Evolutionary conservation across 768 basidiomycete species (phyloP).

Genomic region (Mycena galopus): DNA sequence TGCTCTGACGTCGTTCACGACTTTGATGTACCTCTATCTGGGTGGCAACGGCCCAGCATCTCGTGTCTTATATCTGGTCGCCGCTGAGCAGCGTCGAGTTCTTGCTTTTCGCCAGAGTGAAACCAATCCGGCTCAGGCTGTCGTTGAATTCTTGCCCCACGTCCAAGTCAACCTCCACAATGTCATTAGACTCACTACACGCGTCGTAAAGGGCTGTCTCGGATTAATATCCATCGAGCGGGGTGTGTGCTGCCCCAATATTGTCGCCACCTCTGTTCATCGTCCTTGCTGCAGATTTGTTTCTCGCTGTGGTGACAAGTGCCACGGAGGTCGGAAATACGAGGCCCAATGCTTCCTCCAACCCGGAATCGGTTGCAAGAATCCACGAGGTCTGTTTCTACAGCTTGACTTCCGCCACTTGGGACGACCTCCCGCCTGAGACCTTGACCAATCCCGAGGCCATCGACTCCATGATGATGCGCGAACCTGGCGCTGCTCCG

Average conservation of each 20-base stretch:
- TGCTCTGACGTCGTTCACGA: background rate
- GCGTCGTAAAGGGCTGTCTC: constrained; percentile 85
- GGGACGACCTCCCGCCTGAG: constrained; percentile 82
- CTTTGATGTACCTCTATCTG: constrained; percentile 57
- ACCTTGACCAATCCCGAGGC: constrained; percentile 69
- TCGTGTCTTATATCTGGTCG: constrained; percentile 78
- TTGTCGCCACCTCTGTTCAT: constrained; percentile 1
- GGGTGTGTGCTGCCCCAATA: constrained; percentile 55
- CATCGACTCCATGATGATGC: constrained; percentile 60
- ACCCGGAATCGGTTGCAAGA: constrained; percentile 78
- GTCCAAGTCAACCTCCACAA: constrained; percentile 77
- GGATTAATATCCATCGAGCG: constrained; percentile 83
- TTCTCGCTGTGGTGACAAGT: constrained; percentile 85
- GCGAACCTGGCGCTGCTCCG: constrained; percentile 57
- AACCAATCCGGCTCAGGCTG: constrained; percentile 67
- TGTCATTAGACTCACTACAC: constrained; percentile 76
- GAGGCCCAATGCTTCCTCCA: constrained; percentile 63
- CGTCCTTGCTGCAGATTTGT: constrained; percentile 69
- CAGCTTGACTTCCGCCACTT: constrained; percentile 84
- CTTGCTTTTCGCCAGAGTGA: constrained; percentile 81
- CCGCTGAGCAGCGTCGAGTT: constrained; percentile 70
- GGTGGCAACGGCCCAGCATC: constrained; percentile 63
- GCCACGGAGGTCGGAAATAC: constrained; percentile 83
- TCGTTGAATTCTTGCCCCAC: constrained; percentile 88
- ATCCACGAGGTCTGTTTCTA: constrained; percentile 94